Evolutionary conservation across 192 early-diverging fungal genomes (phyloP).

Genomic region (Dimargaris cristalligena): DNA sequence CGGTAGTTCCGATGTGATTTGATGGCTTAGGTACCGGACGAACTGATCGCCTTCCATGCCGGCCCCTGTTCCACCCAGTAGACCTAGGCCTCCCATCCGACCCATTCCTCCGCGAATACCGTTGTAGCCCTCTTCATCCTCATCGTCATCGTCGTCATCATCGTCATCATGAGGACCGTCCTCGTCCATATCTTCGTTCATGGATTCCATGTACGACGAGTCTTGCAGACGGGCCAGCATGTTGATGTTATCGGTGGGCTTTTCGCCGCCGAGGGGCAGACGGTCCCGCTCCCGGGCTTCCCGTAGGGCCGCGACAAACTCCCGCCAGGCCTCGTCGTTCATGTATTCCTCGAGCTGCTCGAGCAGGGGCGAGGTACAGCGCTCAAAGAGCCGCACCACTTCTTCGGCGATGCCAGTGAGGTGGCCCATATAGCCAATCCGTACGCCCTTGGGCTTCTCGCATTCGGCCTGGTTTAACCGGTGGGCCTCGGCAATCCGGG

Average conservation of each 20-base stretch:
- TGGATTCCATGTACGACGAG: conserved; percentile 12
- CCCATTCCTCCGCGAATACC: conserved; percentile 4
- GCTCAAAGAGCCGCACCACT: conserved; percentile 74
- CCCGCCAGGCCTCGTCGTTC: conserved; percentile 28
- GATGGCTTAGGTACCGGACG: conserved; percentile 18
- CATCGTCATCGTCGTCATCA: conserved; percentile 11
- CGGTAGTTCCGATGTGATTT: conserved; percentile 21
- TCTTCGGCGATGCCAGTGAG: conserved; percentile 95
- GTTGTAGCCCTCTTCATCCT: not conserved
- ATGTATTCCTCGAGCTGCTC: conserved; percentile 25
- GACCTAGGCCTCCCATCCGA: not conserved
- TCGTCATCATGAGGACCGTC: conserved; percentile 16
- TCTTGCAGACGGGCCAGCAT: conserved; percentile 9
- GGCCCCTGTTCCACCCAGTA: conserved; percentile 7
- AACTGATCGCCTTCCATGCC: conserved; percentile 12
- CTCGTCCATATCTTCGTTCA: conserved; percentile 7
- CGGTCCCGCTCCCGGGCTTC: conserved; percentile 26
- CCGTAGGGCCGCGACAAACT: conserved; percentile 23
- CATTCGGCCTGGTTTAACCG: conserved; percentile 63
- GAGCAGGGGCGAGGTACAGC: conserved; percentile 27
- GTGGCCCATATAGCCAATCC: conserved; percentile 97
- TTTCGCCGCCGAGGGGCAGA: conserved; percentile 28
- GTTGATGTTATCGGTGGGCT: conserved; percentile 10
- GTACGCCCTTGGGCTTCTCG: conserved; percentile 68
- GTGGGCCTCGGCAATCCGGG: conserved; percentile 71